phyloP scores from a whole-genome alignment of 1,284 basidiomycete species.

The Xerocomus minutiporus region DNA sequence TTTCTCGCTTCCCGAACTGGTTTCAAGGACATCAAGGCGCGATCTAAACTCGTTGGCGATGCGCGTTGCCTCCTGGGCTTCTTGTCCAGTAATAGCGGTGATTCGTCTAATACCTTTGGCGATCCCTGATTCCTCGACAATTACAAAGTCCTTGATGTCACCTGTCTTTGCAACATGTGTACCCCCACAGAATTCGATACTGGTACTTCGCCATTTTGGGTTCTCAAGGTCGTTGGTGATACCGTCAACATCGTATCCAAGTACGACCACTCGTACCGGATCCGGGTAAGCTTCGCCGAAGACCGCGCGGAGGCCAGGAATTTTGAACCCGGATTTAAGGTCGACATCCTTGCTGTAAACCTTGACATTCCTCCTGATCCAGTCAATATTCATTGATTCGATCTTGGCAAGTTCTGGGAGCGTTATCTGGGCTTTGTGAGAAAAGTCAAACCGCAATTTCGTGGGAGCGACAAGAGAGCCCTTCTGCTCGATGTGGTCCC shows the following conservation, averaged over 20 bases:
- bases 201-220: constrained; percentile 85
- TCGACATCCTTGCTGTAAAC: constrained; percentile 88
- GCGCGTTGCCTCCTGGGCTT: constrained; percentile 80
- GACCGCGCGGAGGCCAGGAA: constrained; percentile 91
- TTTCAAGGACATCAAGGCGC: constrained; percentile 64
- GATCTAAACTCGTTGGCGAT: constrained; percentile 63
- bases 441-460: constrained; percentile 98
- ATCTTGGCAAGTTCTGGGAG: constrained; percentile 77
- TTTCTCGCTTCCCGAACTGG: constrained; percentile 72
- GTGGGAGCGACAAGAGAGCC: constrained; percentile 95
- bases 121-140: constrained; percentile 94
- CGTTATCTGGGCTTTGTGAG: constrained; percentile 85
- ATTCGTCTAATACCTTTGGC: constrained; percentile 97
- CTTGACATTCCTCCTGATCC: constrained; percentile 86
- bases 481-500: constrained; percentile 97
- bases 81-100: constrained; percentile 91
- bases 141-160: constrained; percentile 93
- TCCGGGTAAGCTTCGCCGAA: constrained; percentile 98
- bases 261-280: constrained; percentile 90
- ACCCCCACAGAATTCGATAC: constrained; percentile 97
- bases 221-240: constrained; percentile 84
- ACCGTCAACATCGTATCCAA: constrained; percentile 85
- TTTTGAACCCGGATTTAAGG: constrained; percentile 79
- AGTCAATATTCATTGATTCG: constrained; percentile 80
- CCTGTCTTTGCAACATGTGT: constrained; percentile 95